Evolutionary conservation across 2,329 filamentous ascomycete genomes (phyloP), one percentile per base, ranked within the genome.

Genomic region (Pseudogymnoascus sp.): DNA sequence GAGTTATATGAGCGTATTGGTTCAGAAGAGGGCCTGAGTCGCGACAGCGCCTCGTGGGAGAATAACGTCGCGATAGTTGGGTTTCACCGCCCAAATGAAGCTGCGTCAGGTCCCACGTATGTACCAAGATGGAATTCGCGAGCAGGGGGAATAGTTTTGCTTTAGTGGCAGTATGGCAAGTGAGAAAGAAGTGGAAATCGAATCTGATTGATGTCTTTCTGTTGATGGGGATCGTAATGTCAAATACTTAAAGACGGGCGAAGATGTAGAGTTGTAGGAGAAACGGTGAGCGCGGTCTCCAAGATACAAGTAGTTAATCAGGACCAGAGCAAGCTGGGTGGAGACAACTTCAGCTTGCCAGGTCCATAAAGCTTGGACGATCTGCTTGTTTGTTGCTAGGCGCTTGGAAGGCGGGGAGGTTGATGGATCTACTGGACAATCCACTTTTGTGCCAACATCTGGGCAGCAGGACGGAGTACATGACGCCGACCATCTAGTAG

Each of bases 331-430:
- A 30, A 12, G 41, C 41, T 30, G 15, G 45, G 45, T 52, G 45
- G 45, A 10, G 45, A 52, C 45, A 8, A 52, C 26, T 52, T 52
- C 26, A 52, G 45, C 45, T 52, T 52, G 45, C 26, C 26, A 6
- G 45, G n/a, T 30, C 26, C 45, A 52, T 12, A 30, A 52, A 52
- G 45, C 45, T 52, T 52, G 45, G 45, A 30, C 45, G 41, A 52
- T 52, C 41, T 18, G 26, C 13, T 30, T 52, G 23, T 52, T 52
- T 30, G n/a, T 52, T 30, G 45, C 45, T 30, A 26, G 41, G 23
- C 23, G 23, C 41, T 52, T 52, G 23, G 13, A 18, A 7, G 23
- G 23, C 6, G 41, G 41, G 23, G 28, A n/a, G n/a, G 41, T 30
- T 18, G 23, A 52, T 48, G 23, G 45, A 52, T 52, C 45, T n/a